Conservation (phyloP, 2,329 filamentous ascomycete genomes). For the Xylogone sp. region DNA sequence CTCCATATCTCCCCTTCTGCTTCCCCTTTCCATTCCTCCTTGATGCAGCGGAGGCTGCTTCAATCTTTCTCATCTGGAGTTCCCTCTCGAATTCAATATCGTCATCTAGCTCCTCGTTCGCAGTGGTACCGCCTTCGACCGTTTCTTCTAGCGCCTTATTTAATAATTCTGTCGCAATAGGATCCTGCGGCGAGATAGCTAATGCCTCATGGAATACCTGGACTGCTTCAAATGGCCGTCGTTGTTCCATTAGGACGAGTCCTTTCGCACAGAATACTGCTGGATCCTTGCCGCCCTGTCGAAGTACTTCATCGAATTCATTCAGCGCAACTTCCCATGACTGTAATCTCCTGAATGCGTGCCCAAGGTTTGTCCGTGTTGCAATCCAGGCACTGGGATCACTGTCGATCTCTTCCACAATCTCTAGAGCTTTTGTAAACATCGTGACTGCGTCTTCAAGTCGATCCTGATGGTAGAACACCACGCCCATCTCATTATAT, state of each 20-base stretch:
- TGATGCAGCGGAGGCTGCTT: slow-evolving; percentile 33
- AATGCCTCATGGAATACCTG: slow-evolving; percentile 80
- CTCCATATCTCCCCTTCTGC: slow-evolving; percentile 37
- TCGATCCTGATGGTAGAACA: slow-evolving; percentile 88
- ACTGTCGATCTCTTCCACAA: slow-evolving; percentile 77
- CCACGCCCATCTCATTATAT: slow-evolving; percentile 92
- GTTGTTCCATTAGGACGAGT: slow-evolving; percentile 76
- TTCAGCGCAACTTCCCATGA: slow-evolving; percentile 67
- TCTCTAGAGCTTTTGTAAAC: slow-evolving; percentile 72
- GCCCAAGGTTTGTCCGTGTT: slow-evolving; percentile 83
- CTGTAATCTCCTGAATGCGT: slow-evolving; percentile 73
- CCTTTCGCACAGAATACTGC: slow-evolving; percentile 80
- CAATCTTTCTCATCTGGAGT: slow-evolving; percentile 42
- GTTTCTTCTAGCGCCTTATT: slow-evolving; percentile 67
- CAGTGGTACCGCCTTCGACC: slow-evolving; percentile 31
- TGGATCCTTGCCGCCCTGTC: slow-evolving; percentile 75
- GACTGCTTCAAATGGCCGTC: slow-evolving; percentile 71
- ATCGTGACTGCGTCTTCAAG: slow-evolving; percentile 71
- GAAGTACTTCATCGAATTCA: slow-evolving; percentile 83
- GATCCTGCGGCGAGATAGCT: slow-evolving; percentile 74
- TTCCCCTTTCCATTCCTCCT: slow-evolving; percentile 37
- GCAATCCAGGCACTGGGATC: slow-evolving; percentile 80
- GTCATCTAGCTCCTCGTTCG: slow-evolving; percentile 36
- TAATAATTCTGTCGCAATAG: slow-evolving; percentile 74
- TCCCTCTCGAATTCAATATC: slow-evolving; percentile 53